Evolutionary conservation across 371 early-diverging fungal genomes (phyloP).

Genomic region (Mortierella sp.): DNA sequence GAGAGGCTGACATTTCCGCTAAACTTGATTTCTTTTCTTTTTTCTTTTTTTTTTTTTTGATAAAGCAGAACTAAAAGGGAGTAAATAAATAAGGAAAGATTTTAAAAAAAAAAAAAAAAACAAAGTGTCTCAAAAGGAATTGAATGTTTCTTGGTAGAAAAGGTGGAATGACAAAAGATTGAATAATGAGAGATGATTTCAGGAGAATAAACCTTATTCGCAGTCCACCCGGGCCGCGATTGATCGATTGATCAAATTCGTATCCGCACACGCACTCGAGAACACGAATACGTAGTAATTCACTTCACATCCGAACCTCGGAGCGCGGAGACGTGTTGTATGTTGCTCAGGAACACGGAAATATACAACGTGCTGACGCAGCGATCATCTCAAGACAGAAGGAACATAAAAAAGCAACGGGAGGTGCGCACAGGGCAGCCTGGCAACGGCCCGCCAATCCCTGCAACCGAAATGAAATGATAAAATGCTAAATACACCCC

Average conservation of each 20-base stretch:
- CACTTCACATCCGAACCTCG: too few relatives aligned
- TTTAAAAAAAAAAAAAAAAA: background rate
- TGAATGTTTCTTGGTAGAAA: background rate
- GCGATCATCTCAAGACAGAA: background rate
- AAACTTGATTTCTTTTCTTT: background rate
- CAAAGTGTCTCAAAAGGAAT: background rate
- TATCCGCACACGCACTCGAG: too few relatives aligned
- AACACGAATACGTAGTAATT: too few relatives aligned
- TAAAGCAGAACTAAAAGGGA: background rate
- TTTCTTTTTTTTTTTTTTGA: background rate
- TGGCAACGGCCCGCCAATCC: background rate
- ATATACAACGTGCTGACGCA: too few relatives aligned
- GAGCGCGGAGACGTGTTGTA: too few relatives aligned
- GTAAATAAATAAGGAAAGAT: too few relatives aligned
- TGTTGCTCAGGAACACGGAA: too few relatives aligned
- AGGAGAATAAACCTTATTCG: background rate
- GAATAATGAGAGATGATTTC: background rate
- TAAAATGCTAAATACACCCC: too few relatives aligned
- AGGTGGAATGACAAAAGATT: background rate
- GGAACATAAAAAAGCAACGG: background rate
- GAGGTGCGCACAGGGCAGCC: background rate
- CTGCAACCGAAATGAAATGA: too few relatives aligned
- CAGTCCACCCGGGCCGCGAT: slow-evolving; percentile 1
- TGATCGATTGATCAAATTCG: background rate
- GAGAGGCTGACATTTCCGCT: slow-evolving; percentile 15